Conservation (phyloP, 441 rosid species). For the Gossypium schwendimanii region DNA sequence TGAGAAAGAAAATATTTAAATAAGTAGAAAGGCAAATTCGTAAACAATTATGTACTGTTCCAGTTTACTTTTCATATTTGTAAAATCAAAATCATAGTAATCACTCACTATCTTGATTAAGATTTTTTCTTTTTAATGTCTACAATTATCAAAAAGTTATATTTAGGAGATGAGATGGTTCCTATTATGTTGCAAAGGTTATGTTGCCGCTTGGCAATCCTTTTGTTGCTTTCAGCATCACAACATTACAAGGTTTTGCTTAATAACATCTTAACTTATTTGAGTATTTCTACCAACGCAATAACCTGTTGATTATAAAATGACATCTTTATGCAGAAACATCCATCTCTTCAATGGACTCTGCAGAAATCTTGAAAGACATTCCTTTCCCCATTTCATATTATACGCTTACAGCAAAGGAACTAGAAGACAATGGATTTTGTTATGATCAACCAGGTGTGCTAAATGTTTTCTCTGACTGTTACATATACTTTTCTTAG, state of each 20-base stretch:
- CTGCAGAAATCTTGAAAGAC: constrained; percentile 43
- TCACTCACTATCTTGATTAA: neutral
- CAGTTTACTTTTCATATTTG: neutral
- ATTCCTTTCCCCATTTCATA: constrained; percentile 70
- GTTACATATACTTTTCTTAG: neutral
- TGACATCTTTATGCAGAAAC: constrained; percentile 29
- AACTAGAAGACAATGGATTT: constrained; percentile 80
- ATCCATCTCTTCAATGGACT: constrained; percentile 18
- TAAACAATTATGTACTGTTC: neutral
- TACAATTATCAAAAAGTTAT: neutral
- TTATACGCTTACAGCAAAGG: constrained; percentile 64
- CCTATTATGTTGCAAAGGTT: neutral
- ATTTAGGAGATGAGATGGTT: neutral
- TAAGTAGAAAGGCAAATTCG: neutral
- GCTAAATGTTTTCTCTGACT: neutral
- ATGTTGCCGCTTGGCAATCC: neutral
- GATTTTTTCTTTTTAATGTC: neutral
- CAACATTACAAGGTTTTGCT: neutral
- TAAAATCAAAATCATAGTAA: neutral
- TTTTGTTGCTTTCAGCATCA: constrained; percentile 3
- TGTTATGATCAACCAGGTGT: constrained; percentile 54
- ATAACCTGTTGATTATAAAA: constrained; percentile 8
- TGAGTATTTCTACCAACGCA: neutral
- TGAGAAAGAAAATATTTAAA: neutral
- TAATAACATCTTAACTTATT: neutral